Evolutionary conservation across 768 basidiomycete genomes (phyloP).

Genomic region (Naganishia antarctica): DNA sequence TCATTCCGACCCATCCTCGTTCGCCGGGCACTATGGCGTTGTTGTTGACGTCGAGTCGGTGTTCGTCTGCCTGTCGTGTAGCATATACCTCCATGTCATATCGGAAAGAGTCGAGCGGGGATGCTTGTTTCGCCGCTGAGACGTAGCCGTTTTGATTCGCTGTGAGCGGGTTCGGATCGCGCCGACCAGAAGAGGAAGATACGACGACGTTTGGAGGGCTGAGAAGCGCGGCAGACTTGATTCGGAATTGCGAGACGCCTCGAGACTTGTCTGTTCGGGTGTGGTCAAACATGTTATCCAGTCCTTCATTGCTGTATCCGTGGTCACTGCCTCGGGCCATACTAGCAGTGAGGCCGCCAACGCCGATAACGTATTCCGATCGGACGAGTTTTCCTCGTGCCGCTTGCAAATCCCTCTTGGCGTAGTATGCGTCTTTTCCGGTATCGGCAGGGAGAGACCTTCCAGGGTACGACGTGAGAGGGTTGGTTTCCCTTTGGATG

Average conservation of each 20-base stretch:
- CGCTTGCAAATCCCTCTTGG: not conserved
- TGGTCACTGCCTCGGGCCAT: slow-evolving; percentile 1
- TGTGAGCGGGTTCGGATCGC: not conserved
- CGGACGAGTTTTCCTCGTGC: not conserved
- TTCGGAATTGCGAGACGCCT: slow-evolving; percentile 16
- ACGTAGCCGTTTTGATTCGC: slow-evolving; percentile 10
- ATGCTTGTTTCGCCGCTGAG: slow-evolving; percentile 12
- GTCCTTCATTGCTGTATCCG: slow-evolving; percentile 9
- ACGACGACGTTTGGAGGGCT: slow-evolving; percentile 21
- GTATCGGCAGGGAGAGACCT: slow-evolving; percentile 6
- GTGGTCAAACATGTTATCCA: slow-evolving; percentile 11
- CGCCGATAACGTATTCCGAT: slow-evolving; percentile 15
- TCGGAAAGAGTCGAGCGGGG: slow-evolving; percentile 6
- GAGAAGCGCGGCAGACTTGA: slow-evolving; percentile 7
- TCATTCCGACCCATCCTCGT: slow-evolving; percentile 15
- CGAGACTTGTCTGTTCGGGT: slow-evolving; percentile 9
- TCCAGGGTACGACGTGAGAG: slow-evolving; percentile 13
- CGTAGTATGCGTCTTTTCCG: slow-evolving; percentile 2
- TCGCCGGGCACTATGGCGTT: not conserved
- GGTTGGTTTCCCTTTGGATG: slow-evolving; percentile 6
- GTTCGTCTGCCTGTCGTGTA: slow-evolving; percentile 1
- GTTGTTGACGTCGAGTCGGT: not conserved
- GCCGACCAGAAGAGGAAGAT: slow-evolving; percentile 3
- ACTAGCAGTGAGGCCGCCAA: slow-evolving; percentile 26
- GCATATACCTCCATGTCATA: slow-evolving; percentile 12